Base-by-base conservation (phyloP, 306 rosid species). In the Aeschynomene evenia region DNA sequence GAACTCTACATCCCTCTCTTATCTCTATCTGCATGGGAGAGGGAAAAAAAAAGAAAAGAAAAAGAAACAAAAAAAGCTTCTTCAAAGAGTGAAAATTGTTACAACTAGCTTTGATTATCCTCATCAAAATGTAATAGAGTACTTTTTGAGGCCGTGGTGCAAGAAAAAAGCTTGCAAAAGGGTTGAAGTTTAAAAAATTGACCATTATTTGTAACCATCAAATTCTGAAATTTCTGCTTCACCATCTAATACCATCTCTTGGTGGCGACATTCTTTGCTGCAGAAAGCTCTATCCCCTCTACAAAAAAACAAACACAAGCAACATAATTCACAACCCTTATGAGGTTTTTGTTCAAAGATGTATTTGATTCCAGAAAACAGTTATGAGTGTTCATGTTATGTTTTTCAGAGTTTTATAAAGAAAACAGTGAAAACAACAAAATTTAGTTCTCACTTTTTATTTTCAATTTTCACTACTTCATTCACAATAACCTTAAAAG, bases 201-300 rank as follows among this genome's bases (percentile, higher is more conserved):
- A 9, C 37, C 60, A 39, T 69, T 68, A 76, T 56, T 26, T n/a
- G n/a, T n/a, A n/a, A 61, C 13, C 42, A 43, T 66, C 83, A 65
- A 79, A 75, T 28, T 84, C 82, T 73, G 80, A 80, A 71, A 45
- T 71, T 31, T 85, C 85, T 64, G 21, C 71, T 43, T 8, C 40
- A 36, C 52, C 97, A 54, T 91, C 97, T 45, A 85, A 78, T 23
- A 85, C 51, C 85, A 95, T 95, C 84, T 95, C 99, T 73, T 81
- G 70, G 84, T 80, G 42, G 11, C 99, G 88, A 77, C 99, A 95
- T 76, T 89, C 91, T 1, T 43, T 61, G 71, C 97, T 89, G 80
- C 99, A 95, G 67, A 91, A 95, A 7, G 96, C 96, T 80, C 73
- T 91, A 61, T 91, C 99, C 14, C 99, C 99, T 73, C 99, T 95